Evolutionary conservation across 2,329 filamentous ascomycete genomes (phyloP).

Genomic region (Aspergillus sp.): DNA sequence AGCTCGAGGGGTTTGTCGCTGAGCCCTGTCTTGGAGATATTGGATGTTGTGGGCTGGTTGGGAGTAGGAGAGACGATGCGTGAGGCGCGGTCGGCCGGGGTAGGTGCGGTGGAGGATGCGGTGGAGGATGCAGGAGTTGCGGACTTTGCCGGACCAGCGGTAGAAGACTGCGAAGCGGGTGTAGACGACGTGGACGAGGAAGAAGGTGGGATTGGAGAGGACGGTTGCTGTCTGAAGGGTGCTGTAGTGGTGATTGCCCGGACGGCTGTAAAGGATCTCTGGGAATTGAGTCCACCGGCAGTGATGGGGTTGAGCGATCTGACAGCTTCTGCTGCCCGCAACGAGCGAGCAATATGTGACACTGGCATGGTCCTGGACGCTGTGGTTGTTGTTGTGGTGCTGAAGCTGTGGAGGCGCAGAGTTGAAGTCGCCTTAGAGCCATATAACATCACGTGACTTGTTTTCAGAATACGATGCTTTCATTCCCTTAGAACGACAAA

Average conservation of each 20-base stretch:
- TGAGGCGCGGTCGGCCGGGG: slow-evolving; percentile 6
- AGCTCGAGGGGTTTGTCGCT: slow-evolving; percentile 28
- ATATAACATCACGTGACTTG: slow-evolving; percentile 19
- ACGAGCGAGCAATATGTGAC: slow-evolving; percentile 11
- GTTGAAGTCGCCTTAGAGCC: slow-evolving; percentile 4
- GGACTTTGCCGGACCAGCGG: slow-evolving; percentile 1
- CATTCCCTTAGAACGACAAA: no score
- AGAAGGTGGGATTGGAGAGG: slow-evolving; percentile 7
- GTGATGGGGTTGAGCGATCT: no score
- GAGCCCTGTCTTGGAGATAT: slow-evolving; percentile 33
- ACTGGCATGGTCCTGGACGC: slow-evolving; percentile 13
- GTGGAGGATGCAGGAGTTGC: slow-evolving; percentile 7
- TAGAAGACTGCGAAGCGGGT: background rate
- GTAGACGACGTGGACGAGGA: background rate
- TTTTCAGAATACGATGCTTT: no score
- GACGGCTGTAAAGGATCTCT: slow-evolving; percentile 4
- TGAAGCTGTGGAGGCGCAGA: slow-evolving; percentile 2
- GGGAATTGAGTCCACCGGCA: background rate
- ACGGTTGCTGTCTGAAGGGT: slow-evolving; percentile 5
- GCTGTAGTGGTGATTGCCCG: slow-evolving; percentile 5
- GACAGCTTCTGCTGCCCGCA: slow-evolving; percentile 13
- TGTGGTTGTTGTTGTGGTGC: slow-evolving; percentile 1
- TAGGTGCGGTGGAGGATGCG: background rate
- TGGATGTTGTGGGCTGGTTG: slow-evolving; percentile 24
- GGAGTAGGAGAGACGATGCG: slow-evolving; percentile 16